phyloP scores from a whole-genome alignment of 176 grass and related monocot species.

The Phragmites australis region DNA sequence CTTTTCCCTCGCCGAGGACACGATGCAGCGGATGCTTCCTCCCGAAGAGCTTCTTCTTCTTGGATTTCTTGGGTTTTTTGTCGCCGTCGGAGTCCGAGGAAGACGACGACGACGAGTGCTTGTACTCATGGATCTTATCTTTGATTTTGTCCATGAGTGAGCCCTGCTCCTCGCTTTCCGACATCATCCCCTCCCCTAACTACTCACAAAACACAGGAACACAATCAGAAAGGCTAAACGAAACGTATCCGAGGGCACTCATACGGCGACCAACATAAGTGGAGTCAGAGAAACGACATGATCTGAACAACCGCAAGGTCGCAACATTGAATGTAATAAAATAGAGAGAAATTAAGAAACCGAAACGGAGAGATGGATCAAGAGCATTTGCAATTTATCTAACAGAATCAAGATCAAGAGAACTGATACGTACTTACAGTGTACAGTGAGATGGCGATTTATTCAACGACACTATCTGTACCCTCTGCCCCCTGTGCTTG shows the following conservation, averaged over 20 bases:
- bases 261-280: background rate
- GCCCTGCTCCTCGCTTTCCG: conserved; percentile 58
- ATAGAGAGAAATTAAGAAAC: background rate
- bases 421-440: conserved; percentile 24
- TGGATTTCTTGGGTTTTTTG: conserved; percentile 37
- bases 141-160: conserved; percentile 67
- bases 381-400: no score
- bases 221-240: background rate
- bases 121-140: conserved; percentile 67
- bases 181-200: conserved; percentile 58
- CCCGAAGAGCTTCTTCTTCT: conserved; percentile 69
- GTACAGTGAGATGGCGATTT: conserved; percentile 24
- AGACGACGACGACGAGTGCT: conserved; percentile 55
- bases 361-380: background rate
- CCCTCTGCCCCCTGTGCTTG: no score
- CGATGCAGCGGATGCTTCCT: conserved; percentile 57
- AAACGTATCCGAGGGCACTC: background rate
- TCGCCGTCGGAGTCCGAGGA: conserved; percentile 76
- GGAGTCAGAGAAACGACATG: background rate
- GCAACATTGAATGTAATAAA: background rate
- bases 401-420: background rate
- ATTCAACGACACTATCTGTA: background rate
- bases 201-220: background rate
- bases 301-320: background rate
- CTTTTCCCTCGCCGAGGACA: conserved; percentile 75